These are phyloP conservation scores for Eremochloa ophiuroides DNA, from an alignment of 176 grass and related monocot genomes.

Conservation along the genomic window DNA sequence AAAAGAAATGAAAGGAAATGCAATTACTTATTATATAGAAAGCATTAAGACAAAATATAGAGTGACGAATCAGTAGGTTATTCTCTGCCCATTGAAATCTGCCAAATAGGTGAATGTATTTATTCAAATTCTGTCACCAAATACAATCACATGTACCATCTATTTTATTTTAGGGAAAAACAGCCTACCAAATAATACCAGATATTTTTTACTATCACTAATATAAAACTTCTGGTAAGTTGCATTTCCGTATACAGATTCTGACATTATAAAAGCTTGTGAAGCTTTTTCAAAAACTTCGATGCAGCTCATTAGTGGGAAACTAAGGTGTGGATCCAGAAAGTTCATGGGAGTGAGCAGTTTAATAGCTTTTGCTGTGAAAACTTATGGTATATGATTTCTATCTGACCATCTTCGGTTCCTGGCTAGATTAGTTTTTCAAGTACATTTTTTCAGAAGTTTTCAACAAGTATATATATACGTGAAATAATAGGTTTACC, in stretches of 20 bases:
- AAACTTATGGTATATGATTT: neutral
- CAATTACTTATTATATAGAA: neutral
- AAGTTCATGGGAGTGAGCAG: neutral
- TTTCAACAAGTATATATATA: neutral
- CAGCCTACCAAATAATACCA: neutral
- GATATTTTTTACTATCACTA: slow-evolving; percentile 2
- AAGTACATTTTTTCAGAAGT: neutral
- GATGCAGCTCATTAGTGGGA: neutral
- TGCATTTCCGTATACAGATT: neutral
- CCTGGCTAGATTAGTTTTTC: neutral
- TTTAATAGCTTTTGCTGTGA: neutral
- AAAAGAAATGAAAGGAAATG: neutral
- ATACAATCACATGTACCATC: neutral
- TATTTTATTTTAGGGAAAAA: neutral
- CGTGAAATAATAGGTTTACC: slow-evolving; percentile 34
- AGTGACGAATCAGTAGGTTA: neutral
- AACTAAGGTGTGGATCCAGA: neutral
- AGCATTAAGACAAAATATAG: neutral
- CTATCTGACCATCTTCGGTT: neutral
- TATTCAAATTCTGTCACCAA: slow-evolving; percentile 5
- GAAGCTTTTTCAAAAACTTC: neutral
- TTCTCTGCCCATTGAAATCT: neutral
- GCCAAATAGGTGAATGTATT: slow-evolving; percentile 15
- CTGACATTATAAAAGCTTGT: neutral
- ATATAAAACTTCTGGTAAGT: neutral